These are phyloP conservation scores for sorghum (Sorghum bicolor) DNA, from an alignment of 176 grass and related monocot species.

Conservation along the genomic window DNA sequence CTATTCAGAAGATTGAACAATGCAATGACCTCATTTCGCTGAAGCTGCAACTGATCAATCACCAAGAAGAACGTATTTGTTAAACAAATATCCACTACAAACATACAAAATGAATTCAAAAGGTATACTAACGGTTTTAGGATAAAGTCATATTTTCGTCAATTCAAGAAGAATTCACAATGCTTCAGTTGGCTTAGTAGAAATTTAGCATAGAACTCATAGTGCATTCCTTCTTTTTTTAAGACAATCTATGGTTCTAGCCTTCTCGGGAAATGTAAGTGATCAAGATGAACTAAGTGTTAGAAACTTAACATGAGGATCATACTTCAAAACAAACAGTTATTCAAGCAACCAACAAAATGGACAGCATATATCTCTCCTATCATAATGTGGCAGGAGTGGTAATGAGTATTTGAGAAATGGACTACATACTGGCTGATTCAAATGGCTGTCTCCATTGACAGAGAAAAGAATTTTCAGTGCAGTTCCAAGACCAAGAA, in stretches of 20 bases:
- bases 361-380: background rate
- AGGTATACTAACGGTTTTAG: background rate
- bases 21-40: slow-evolving; percentile 91
- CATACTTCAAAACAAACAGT: background rate
- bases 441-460: slow-evolving; percentile 39
- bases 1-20: slow-evolving; percentile 89
- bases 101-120: background rate
- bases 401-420: background rate
- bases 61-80: background rate
- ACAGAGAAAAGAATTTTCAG: slow-evolving; percentile 88
- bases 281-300: background rate
- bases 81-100: background rate
- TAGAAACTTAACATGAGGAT: background rate
- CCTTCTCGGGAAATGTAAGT: background rate
- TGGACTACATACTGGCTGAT: slow-evolving; percentile 57
- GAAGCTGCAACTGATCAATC: slow-evolving; percentile 74
- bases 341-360: background rate
- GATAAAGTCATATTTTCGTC: background rate
- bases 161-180: background rate
- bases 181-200: background rate
- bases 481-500: slow-evolving; percentile 95
- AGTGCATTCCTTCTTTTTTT: background rate
- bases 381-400: background rate
- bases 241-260: background rate
- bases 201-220: background rate